Evolutionary conservation across 192 early-diverging fungal species (phyloP).

Genomic region (Coemansia sp.): DNA sequence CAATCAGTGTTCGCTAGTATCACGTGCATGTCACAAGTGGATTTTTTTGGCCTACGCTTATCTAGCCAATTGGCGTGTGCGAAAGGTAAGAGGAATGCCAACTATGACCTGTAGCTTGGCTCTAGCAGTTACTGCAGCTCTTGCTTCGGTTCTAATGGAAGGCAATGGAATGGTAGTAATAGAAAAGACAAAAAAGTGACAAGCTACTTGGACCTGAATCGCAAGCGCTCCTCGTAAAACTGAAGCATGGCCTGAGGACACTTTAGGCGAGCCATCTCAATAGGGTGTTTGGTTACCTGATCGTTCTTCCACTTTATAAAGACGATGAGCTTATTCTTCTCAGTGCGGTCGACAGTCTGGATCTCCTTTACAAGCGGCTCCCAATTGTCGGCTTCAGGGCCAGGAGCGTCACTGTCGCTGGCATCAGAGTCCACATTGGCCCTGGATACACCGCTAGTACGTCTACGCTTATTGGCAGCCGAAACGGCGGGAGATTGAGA

Average conservation of each 20-base stretch:
- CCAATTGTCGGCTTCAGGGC: constrained; percentile 29
- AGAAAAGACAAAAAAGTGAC: neutral
- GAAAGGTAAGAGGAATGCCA: neutral
- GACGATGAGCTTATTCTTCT: constrained; percentile 37
- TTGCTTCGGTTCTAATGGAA: neutral
- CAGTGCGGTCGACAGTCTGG: constrained; percentile 30
- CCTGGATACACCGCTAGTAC: constrained; percentile 2
- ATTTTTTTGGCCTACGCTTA: neutral
- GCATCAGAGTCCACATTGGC: neutral
- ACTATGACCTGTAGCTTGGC: neutral
- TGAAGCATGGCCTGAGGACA: constrained; percentile 58
- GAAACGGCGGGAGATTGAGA: neutral
- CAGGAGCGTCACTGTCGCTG: constrained; percentile 1
- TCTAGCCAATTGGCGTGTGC: neutral
- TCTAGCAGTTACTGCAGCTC: neutral
- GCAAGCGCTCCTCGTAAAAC: constrained; percentile 62
- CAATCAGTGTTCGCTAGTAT: constrained; percentile 28
- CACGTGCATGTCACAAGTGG: constrained; percentile 36
- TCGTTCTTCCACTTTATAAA: constrained; percentile 59
- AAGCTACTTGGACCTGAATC: constrained; percentile 48
- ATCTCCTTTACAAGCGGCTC: constrained; percentile 35
- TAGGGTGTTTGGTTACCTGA: constrained; percentile 40
- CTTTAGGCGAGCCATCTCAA: constrained; percentile 41
- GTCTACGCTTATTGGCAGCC: constrained; percentile 29
- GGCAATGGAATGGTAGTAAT: neutral